Conservation (phyloP, 306 rosid species). For the Cucurbita moschata region DNA sequence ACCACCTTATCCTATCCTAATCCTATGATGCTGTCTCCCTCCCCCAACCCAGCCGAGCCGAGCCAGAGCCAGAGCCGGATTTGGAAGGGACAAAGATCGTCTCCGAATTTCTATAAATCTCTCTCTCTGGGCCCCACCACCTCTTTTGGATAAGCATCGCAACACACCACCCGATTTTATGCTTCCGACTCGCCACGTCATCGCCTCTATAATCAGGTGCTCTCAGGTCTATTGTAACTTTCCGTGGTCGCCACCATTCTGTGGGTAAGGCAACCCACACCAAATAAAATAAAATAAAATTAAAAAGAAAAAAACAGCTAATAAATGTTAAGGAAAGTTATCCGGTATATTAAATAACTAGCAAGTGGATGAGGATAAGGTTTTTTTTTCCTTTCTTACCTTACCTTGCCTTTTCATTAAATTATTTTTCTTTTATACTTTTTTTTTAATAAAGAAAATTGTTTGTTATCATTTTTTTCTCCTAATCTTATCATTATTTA, state of each 20-base stretch:
- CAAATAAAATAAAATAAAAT: no score
- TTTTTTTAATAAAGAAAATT: no score
- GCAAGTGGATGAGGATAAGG: constrained; percentile 44
- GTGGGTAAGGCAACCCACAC: background rate
- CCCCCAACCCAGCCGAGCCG: background rate
- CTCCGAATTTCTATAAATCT: background rate
- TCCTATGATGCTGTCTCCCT: background rate
- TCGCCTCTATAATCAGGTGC: background rate
- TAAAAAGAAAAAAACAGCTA: constrained; percentile 9
- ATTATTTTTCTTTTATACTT: background rate
- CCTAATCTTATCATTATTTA: background rate
- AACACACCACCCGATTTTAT: constrained; percentile 1
- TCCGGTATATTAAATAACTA: background rate
- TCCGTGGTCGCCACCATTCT: background rate
- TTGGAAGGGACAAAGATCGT: constrained; percentile 6
- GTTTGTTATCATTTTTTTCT: background rate
- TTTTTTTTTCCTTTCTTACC: background rate
- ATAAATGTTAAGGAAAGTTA: constrained; percentile 6
- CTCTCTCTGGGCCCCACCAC: constrained; percentile 20
- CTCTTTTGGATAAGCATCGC: constrained; percentile 37
- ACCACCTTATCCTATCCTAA: background rate
- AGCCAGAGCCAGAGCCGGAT: background rate
- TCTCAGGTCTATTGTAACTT: background rate
- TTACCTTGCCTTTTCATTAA: background rate
- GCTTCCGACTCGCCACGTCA: constrained; percentile 19